Base-by-base conservation (phyloP, 768 basidiomycete genomes). In the Russula earlei region DNA sequence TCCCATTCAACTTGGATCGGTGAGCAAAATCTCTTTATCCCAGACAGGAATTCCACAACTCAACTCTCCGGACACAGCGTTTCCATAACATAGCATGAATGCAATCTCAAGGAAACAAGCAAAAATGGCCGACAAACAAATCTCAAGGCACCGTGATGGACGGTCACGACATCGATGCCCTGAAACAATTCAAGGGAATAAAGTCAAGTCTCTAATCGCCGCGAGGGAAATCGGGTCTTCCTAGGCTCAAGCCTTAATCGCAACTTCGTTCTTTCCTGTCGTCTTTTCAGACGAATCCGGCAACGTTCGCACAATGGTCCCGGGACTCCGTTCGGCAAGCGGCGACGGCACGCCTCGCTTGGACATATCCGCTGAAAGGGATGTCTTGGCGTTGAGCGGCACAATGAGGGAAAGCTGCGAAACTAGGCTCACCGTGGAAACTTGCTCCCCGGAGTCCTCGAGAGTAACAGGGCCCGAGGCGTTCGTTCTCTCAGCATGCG, bases 231-330 rank as follows among this genome's bases (percentile, higher is more conserved):
- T 42, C 50, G n/a, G 15, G 34, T 19, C 41, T 41, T 60, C 47
- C 55, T 58, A 36, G 75, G 75, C 58, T 75, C 74, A 2, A 81
- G 70, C 59, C 70, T 76, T 55, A 72, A 74, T 34, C 73, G 68
- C 47, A 73, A 68, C 65, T 75, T 78, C 47, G 71, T 68, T 66
- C 70, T 72, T 36, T 67, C 71, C 60, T 74, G 72, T 19, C 69
- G 72, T 60, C 71, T 76, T 71, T 75, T 80, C 52, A 79, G 67
- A 37, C 71, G 70, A 27, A 64, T 41, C 57, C 69, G 71, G 61
- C 79, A 80, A 42, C 70, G 72, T 14, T 72, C 72, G 56, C 78
- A 81, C 34, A 78, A 55, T 6, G 67, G 65, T 20, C 71, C 70
- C 0, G 47, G 14, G 8, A 60, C 34, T 24, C 62, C 62, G 6